Base-by-base conservation (phyloP, 192 early-diverging fungal species). In the Backusella westeae region DNA sequence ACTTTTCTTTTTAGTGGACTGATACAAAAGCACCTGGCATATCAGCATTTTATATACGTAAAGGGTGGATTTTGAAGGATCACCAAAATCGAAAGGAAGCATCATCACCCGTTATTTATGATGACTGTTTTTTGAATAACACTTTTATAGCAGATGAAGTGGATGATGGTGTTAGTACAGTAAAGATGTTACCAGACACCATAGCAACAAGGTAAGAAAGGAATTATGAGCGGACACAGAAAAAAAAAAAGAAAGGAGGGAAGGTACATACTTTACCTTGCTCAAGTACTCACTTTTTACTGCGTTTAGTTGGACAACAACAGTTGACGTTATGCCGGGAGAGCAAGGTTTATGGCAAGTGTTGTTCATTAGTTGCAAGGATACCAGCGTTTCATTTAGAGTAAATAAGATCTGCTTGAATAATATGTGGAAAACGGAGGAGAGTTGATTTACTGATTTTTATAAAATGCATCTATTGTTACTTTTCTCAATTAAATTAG, bases 281-380 rank as follows among this genome's bases (percentile, higher is more conserved):
- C 42, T 19, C 12, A 17, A 44, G 42, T 44, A 19, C 42, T 44
- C 15, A 44, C 3, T 44, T 44, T 44, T 44, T 44, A 44, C 15
- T 14, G 14, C 38, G 9, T 56, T 23, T 63, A 63, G 56, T 3
- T 63, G 56, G 56, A 29, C 56, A 63, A 14, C 56, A 63, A 29
- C 56, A 12, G 26, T 63, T 29, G 56, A 26, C 23, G 56, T 63
- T 63, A 63, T 63, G 56, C 56, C 56, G 2, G 56, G 56, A 29
- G 56, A 63, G 26, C 56, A 87, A 69, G 80, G 81, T 26, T 72
- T 82, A 69, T 89, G 88, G 88, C 76, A 73, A 42, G 80, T 85
- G 26, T 9, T 81, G 8, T 78, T 89, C 32, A 65, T 89, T 3
- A 89, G 86, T 63, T 89, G 88, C 63, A 82, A 84, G 29, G 49